Evolutionary conservation across 805 yeast genomes (phyloP), one percentile per base, ranked within the genome.

Genomic region (Cyberlindnera petersonii): DNA sequence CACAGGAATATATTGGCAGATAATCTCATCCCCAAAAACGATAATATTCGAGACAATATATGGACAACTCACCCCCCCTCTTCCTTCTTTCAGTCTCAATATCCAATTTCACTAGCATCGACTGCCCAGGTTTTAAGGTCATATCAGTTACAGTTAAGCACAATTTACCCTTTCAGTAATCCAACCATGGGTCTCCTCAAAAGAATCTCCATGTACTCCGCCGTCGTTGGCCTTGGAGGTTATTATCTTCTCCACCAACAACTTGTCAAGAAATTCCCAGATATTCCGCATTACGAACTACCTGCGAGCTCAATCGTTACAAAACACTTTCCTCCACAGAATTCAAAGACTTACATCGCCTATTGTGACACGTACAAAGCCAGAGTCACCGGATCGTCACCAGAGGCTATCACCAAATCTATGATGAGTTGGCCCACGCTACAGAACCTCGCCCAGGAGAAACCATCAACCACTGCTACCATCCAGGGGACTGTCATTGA

Each of bases 351-450:
- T 8, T 37, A 44, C 19, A 41, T 47, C 15, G 52, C 53, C 4
- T 53, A 52, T 29, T 42, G 50, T 18, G 53, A 53, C 31, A 40
- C 46, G 1, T 53, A 32, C 35, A 52, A 47, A 33, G 30, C 44
- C 17, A 44, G 37, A 2, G 20, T 52, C 10, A 23, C 9, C 9
- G 11, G 39, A 16, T 9, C 19, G 3, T 23, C 36, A 3, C 16
- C 33, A 16, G 3, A 26, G 1, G 18, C 14, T 15, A 17, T 40
- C 14, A 30, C 32, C 4, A 20, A 35, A 18, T 7, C 11, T 5
- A 16, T 40, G 13, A 24, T 40, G 14, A 9, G 32, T 13, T 40
- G 27, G 33, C 43, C 43, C n/a, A 40, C 39, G 1, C 24, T 40
- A 2, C 22, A 23, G 11, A 35, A 26, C 18, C 10, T 26, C 9